These are phyloP conservation scores for Trichoderma polysporum DNA, from an alignment of 2,329 filamentous ascomycete genomes.

Conservation along the genomic window DNA sequence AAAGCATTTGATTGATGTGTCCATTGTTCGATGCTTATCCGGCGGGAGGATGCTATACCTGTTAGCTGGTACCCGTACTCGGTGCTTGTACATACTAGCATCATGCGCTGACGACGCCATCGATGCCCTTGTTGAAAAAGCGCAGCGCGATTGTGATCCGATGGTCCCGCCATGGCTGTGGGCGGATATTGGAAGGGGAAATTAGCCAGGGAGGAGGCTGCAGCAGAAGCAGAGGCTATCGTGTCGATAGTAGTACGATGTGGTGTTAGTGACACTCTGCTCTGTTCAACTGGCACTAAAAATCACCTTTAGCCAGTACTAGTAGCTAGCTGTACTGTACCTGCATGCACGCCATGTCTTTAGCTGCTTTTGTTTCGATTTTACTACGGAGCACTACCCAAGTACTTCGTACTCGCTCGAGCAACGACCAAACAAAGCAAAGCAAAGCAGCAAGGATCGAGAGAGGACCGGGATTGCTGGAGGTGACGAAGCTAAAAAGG, in stretches of 20 bases:
- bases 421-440: neutral
- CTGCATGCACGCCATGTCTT: neutral
- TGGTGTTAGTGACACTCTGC: neutral
- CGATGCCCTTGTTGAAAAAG: neutral
- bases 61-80: neutral
- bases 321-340: neutral
- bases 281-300: too few species aligned
- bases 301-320: too few species aligned
- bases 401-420: neutral
- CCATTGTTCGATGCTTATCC: neutral
- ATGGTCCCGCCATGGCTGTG: neutral
- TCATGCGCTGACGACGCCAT: neutral
- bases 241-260: neutral
- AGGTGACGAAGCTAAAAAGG: neutral
- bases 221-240: neutral
- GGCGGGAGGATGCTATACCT: neutral
- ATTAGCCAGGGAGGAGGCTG: neutral
- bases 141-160: slow-evolving; percentile 12
- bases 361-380: neutral
- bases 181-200: slow-evolving; percentile 7
- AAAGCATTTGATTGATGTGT: neutral
- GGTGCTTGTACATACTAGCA: neutral
- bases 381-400: neutral
- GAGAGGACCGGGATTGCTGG: too few species aligned
- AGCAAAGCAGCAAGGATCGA: too few species aligned